Evolutionary conservation across 306 rosid genomes (phyloP), one percentile per base, ranked within the genome.

Genomic region (Astragalus membranaceus): DNA sequence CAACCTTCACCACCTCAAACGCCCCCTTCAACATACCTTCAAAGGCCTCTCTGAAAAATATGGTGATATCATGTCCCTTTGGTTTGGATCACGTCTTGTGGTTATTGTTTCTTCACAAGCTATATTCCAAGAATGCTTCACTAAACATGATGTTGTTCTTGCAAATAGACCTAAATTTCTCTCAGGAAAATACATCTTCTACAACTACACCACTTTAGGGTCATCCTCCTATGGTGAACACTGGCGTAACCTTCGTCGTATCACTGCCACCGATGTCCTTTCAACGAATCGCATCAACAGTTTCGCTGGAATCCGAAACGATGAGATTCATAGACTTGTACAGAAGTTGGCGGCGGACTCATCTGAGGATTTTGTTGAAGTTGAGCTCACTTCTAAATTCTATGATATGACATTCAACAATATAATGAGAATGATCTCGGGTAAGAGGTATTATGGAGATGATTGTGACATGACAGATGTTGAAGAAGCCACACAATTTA

Each of bases 241-340:
- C 59, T 88, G 90, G 90, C 90, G 88, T 8, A 88, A 83, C 80
- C 86, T 88, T 3, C 94, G 90, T 14, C 87, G 91, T 4, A 80
- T 88, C 3, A 77, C 79, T 5, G 2, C 87, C 7, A 16, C 56
- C 0, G 88, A 88, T 4, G 84, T 88, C 36, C 85, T 83, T 49
- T 88, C 93, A 5, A 9, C 76, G 0, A 63, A 78, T 2, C 82
- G 78, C 6, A 29, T 78, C 36, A 64, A 55, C 53, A 2, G 10
- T 23, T 85, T 72, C 39, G 2, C 46, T 0, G 65, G 2, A 3
- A 50, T 75, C 29, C 76, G 90, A 11, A 67, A 9, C 6, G 85
- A 85, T 4, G 90, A 88, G 56, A 72, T 73, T 11, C 35, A 32
- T 1, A 76, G 80, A 1, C 6, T 88, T 0, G 2, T 83, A 2